Conservation (phyloP, 495 filamentous ascomycete species). For the Aspergillus homomorphus region DNA sequence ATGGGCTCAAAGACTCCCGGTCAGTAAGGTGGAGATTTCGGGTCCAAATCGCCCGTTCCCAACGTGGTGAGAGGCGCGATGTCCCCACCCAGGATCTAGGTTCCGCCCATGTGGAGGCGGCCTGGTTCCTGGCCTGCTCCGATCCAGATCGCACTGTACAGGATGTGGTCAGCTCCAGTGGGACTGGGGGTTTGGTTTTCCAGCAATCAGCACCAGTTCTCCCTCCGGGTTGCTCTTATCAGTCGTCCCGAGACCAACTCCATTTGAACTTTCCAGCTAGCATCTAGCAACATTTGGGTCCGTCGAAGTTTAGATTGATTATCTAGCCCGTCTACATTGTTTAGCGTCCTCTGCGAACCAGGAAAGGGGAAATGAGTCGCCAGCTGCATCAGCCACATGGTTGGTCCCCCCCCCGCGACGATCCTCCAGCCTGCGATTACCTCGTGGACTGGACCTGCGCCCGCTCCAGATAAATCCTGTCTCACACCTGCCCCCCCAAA, state of each 20-base stretch:
- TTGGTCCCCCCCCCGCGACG: slow-evolving; percentile 2
- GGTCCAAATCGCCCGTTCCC: neutral
- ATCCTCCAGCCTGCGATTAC: neutral
- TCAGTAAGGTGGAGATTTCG: neutral
- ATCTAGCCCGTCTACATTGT: neutral
- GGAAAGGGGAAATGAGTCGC: neutral
- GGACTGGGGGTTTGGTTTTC: neutral
- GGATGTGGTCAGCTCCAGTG: neutral
- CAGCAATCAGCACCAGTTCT: neutral
- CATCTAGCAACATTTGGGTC: neutral
- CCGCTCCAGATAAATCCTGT: neutral
- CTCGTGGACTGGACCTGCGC: neutral
- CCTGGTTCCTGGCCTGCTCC: neutral
- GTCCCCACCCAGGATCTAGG: slow-evolving; percentile 2
- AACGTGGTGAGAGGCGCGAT: neutral
- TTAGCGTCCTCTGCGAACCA: neutral
- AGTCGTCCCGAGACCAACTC: neutral
- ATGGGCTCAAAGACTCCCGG: neutral
- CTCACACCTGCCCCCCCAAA: neutral
- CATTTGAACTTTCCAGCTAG: neutral
- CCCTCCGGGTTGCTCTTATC: neutral
- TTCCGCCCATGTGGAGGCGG: neutral
- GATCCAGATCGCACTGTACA: neutral
- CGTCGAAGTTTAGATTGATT: neutral
- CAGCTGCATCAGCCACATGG: neutral